phyloP scores from a whole-genome alignment of 805 yeast species.

The Metschnikowia amazonensis region DNA sequence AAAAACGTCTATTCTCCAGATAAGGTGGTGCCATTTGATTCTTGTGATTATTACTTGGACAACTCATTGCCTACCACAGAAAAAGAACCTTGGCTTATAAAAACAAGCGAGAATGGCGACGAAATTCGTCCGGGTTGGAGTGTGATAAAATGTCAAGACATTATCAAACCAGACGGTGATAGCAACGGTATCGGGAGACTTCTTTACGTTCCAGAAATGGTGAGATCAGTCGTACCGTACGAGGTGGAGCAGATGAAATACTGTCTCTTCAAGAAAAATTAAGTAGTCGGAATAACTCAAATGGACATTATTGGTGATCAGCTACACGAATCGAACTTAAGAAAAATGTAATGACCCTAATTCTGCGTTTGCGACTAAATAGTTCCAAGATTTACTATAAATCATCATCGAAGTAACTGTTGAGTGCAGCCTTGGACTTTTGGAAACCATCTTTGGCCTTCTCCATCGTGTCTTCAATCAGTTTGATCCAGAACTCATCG shows the following conservation, averaged over 20 bases:
- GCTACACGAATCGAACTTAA: not conserved
- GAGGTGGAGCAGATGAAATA: conserved; percentile 47
- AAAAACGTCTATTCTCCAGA: conserved; percentile 60
- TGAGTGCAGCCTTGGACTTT: conserved; percentile 47
- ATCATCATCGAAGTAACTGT: conserved; percentile 46
- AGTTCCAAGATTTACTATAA: conserved; percentile 3
- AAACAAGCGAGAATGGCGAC: conserved; percentile 15
- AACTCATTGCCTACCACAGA: conserved; percentile 41
- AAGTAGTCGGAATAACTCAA: not conserved
- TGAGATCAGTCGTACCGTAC: conserved; percentile 26
- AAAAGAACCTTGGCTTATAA: conserved; percentile 35
- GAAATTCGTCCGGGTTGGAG: conserved; percentile 43
- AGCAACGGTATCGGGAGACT: conserved; percentile 54
- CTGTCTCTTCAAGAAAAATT: conserved; percentile 33
- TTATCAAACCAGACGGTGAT: conserved; percentile 51
- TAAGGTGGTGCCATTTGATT: conserved; percentile 45
- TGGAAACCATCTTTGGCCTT: conserved; percentile 50
- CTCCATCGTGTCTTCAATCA: conserved; percentile 51
- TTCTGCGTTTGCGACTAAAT: not conserved
- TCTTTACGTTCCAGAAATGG: conserved; percentile 44
- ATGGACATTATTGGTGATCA: not conserved
- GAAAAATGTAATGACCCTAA: not conserved
- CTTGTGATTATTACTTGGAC: conserved; percentile 74
- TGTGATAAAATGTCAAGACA: conserved; percentile 42
- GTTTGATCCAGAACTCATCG: conserved; percentile 39